Percentiles rank a stretch among this genome's conserved stretches.
Evolutionary conservation across 2,329 filamentous ascomycete species (phyloP).

Genomic region (Neopestalotiopsis sp.): DNA sequence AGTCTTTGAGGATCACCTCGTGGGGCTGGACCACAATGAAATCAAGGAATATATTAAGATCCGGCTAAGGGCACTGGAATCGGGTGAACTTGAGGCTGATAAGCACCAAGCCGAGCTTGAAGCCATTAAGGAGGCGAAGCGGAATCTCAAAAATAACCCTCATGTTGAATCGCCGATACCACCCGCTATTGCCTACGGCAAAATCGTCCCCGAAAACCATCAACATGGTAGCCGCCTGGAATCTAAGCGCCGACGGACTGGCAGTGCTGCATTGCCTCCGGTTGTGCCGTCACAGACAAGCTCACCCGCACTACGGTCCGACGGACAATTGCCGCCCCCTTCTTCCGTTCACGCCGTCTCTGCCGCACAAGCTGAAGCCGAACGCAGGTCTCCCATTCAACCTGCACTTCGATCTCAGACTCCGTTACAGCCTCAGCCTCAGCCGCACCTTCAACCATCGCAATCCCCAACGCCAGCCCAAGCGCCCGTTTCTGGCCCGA

Average conservation of each 20-base stretch:
- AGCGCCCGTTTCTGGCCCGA: slow-evolving; percentile 1
- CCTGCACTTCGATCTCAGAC: slow-evolving; percentile 18
- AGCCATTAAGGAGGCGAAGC: slow-evolving; percentile 54
- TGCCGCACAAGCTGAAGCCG: slow-evolving; percentile 13
- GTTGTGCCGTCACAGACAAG: slow-evolving; percentile 1
- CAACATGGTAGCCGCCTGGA: slow-evolving; percentile 40
- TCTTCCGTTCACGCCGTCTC: slow-evolving; percentile 2
- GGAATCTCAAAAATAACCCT: slow-evolving; percentile 49
- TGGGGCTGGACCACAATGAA: slow-evolving; percentile 60
- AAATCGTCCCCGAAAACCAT: slow-evolving; percentile 51
- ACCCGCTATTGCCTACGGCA: slow-evolving; percentile 57
- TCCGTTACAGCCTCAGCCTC: slow-evolving; percentile 5
- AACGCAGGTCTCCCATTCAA: slow-evolving; percentile 19
- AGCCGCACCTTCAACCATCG: not conserved
- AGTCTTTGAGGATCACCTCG: slow-evolving; percentile 62
- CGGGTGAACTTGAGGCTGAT: slow-evolving; percentile 42
- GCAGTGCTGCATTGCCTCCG: slow-evolving; percentile 35
- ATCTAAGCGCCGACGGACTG: slow-evolving; percentile 55
- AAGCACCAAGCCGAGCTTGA: slow-evolving; percentile 45
- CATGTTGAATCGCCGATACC: slow-evolving; percentile 47
- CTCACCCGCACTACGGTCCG: slow-evolving; percentile 7
- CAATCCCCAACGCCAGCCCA: not conserved
- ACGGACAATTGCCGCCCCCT: not conserved
- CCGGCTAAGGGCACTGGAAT: slow-evolving; percentile 42
- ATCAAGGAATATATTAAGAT: slow-evolving; percentile 69